Conservation (phyloP, 371 early-diverging fungal species). For the Capillidium heterosporum region DNA sequence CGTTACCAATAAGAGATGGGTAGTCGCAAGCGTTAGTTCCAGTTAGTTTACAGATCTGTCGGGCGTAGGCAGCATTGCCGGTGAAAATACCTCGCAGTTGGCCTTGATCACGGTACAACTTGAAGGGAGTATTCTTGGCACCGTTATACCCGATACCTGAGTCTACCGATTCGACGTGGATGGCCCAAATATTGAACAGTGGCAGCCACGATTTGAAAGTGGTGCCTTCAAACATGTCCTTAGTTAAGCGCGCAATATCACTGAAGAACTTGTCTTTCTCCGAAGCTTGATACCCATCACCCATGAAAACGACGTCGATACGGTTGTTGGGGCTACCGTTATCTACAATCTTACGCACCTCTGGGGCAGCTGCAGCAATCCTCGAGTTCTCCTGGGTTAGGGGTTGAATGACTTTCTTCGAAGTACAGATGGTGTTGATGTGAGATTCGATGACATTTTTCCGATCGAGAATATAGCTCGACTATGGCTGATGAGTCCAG, state of each 20-base stretch:
- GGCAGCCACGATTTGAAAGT: constrained; percentile 27
- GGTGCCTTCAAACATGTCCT: constrained; percentile 29
- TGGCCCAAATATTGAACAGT: constrained; percentile 33
- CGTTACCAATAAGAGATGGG: constrained; percentile 31
- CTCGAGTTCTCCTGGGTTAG: no score
- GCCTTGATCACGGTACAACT: constrained; percentile 33
- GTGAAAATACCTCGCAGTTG: constrained; percentile 34
- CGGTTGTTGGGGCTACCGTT: constrained; percentile 25
- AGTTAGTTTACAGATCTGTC: constrained; percentile 21
- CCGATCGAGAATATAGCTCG: no score
- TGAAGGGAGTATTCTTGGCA: constrained; percentile 25
- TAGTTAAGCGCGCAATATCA: constrained; percentile 26
- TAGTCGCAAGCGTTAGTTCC: constrained; percentile 33
- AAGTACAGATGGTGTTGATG: no score
- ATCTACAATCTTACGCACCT: constrained; percentile 10
- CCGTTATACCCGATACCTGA: constrained; percentile 31
- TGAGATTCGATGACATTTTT: no score
- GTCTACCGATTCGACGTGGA: constrained; percentile 23
- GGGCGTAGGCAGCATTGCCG: constrained; percentile 22
- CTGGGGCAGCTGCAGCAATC: not conserved
- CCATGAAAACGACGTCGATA: constrained; percentile 36
- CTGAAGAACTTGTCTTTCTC: constrained; percentile 23
- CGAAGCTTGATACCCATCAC: constrained; percentile 30
- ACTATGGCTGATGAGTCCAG: no score
- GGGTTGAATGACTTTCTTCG: no score